A percentile compares a stretch with the other conserved stretches of the same genome.
phyloP scores from a whole-genome alignment of 345 rosid species.

The Arabis hirsuta region DNA sequence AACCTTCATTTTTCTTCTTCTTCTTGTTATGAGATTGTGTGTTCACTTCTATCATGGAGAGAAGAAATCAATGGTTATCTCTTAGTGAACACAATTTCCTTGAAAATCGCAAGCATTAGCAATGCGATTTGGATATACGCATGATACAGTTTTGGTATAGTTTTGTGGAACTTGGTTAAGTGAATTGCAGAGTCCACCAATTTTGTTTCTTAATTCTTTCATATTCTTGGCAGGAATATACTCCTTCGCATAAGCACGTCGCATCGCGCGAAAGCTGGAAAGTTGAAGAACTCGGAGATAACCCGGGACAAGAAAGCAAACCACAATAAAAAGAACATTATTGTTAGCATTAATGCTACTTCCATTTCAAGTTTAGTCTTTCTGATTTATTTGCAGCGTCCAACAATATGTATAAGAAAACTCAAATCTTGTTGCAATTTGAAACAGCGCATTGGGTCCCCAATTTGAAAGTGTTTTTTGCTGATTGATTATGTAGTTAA shows the following conservation, averaged over 20 bases:
- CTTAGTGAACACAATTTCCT: neutral
- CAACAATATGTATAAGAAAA: slow-evolving; percentile 38
- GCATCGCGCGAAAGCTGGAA: slow-evolving; percentile 96
- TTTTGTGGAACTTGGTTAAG: neutral
- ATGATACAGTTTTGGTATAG: neutral
- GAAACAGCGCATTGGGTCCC: slow-evolving; percentile 33
- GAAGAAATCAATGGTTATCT: neutral
- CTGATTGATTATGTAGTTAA: slow-evolving; percentile 26
- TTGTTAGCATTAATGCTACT: slow-evolving; percentile 28
- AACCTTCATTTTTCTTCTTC: neutral
- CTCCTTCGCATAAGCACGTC: slow-evolving; percentile 71
- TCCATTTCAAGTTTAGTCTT: slow-evolving; percentile 31
- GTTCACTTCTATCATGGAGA: slow-evolving; percentile 1
- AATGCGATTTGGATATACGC: neutral
- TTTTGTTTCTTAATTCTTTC: neutral
- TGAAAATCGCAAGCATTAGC: neutral
- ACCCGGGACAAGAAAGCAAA: slow-evolving; percentile 50
- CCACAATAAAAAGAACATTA: slow-evolving; percentile 13
- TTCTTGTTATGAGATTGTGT: neutral
- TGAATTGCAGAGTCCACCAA: neutral
- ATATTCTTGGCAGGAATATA: slow-evolving; percentile 59
- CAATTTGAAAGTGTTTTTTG: slow-evolving; percentile 28
- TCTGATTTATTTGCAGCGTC: slow-evolving; percentile 23
- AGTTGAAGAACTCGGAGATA: slow-evolving; percentile 68
- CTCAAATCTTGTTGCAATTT: slow-evolving; percentile 36